Percentiles rank a stretch among this genome's conserved stretches.
Evolutionary conservation across 495 filamentous ascomycete genomes (phyloP).

Genomic region (Xylaria nigripes): DNA sequence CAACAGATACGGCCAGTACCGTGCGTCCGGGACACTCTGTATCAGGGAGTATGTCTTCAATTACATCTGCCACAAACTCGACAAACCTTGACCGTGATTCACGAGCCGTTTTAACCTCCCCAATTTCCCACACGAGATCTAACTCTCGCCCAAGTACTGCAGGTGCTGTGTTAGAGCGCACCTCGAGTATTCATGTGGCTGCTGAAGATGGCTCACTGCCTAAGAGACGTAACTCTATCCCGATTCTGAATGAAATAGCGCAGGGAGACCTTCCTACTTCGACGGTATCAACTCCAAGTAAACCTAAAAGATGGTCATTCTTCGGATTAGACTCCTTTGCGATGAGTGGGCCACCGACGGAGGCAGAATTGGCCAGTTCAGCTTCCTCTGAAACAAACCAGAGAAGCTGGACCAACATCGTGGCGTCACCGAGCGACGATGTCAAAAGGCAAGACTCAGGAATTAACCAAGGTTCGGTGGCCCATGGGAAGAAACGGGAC

Average conservation of each 20-base stretch:
- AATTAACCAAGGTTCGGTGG: not conserved
- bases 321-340: conserved; percentile 43
- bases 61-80: conserved; percentile 42
- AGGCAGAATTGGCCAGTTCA: conserved; percentile 31
- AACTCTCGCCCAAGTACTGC: conserved; percentile 46
- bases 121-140: conserved; percentile 20
- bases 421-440: conserved; percentile 15
- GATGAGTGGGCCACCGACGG: conserved; percentile 33
- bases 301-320: conserved; percentile 46
- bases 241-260: conserved; percentile 33
- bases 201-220: conserved; percentile 25
- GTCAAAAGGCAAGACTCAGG: not conserved
- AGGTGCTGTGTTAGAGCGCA: conserved; percentile 42
- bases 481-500: conserved; percentile 27
- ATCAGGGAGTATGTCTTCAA: conserved; percentile 55
- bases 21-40: conserved; percentile 55
- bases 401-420: conserved; percentile 3
- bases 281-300: conserved; percentile 37
- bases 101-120: conserved; percentile 18
- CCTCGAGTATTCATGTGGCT: conserved; percentile 29
- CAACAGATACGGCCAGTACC: conserved; percentile 64
- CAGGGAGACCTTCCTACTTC: conserved; percentile 21
- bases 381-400: conserved; percentile 30
- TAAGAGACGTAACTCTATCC: conserved; percentile 43
- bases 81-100: conserved; percentile 31